phyloP scores from a whole-genome alignment of 176 grass and related monocot genomes.

The Aegilops sharonensis region DNA sequence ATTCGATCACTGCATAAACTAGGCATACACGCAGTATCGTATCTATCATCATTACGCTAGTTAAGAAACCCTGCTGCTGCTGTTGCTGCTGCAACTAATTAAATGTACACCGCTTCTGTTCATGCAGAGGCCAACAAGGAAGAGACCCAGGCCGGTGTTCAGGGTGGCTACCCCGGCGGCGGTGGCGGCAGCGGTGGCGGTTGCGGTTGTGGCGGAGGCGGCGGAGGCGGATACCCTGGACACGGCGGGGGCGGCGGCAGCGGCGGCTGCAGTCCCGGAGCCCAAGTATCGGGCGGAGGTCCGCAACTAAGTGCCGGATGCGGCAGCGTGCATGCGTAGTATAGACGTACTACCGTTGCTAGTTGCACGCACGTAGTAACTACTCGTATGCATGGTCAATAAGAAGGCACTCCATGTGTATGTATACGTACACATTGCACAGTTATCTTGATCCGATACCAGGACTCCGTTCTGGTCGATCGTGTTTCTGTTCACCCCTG shows the following conservation, averaged over 20 bases:
- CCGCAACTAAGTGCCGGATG: too few relatives aligned
- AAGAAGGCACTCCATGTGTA: not conserved
- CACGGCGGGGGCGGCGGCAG: not conserved
- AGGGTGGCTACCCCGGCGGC: slow-evolving; percentile 2
- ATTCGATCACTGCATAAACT: not conserved
- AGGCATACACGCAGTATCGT: too few relatives aligned
- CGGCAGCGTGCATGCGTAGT: too few relatives aligned
- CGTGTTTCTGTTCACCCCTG: not conserved
- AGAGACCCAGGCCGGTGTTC: not conserved
- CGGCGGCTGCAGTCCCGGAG: not conserved
- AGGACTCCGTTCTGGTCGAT: not conserved
- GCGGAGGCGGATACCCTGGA: not conserved
- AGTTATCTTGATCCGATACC: not conserved
- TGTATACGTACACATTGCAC: not conserved
- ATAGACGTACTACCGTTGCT: too few relatives aligned
- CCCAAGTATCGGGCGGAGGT: too few relatives aligned
- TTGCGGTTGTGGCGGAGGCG: not conserved
- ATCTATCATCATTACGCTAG: too few relatives aligned
- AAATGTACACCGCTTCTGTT: not conserved
- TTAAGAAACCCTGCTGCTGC: not conserved
- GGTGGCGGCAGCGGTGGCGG: not conserved
- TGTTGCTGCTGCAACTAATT: not conserved
- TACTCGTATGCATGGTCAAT: not conserved
- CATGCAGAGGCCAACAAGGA: not conserved
- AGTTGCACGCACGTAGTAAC: not conserved